phyloP scores from a whole-genome alignment of 73 alveolate genomes.

The Tetrahymena malaccensis region DNA sequence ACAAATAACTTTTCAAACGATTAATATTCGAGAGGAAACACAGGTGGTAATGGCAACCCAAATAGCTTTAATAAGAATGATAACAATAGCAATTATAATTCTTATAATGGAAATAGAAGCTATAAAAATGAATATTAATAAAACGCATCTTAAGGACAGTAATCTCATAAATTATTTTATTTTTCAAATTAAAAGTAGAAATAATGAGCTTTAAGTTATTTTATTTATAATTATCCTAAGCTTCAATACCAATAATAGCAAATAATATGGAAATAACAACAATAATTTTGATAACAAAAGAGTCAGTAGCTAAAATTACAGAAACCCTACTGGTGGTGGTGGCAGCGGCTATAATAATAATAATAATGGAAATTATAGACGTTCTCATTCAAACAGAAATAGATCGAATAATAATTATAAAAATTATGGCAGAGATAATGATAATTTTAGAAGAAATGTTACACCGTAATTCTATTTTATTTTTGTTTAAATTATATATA shows the following conservation, averaged over 20 bases:
- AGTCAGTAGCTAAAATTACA: neutral
- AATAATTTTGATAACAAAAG: neutral
- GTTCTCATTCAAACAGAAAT: neutral
- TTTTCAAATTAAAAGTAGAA: neutral
- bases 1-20: neutral
- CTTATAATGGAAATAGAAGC: neutral
- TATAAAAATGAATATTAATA: neutral
- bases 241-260: neutral
- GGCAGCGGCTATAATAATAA: neutral
- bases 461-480: neutral
- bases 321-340: neutral
- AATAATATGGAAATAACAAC: neutral
- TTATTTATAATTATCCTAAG: neutral
- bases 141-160: neutral
- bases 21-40: neutral
- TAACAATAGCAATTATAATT: neutral
- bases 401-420: neutral
- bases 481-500: neutral
- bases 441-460: neutral
- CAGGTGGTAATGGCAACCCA: neutral
- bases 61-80: neutral
- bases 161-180: neutral
- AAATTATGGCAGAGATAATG: neutral
- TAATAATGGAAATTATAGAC: neutral
- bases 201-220: neutral